A percentile compares a stretch with the other conserved stretches of the same genome.
Conservation (phyloP, 306 rosid species). For the Bauhinia variegata region DNA sequence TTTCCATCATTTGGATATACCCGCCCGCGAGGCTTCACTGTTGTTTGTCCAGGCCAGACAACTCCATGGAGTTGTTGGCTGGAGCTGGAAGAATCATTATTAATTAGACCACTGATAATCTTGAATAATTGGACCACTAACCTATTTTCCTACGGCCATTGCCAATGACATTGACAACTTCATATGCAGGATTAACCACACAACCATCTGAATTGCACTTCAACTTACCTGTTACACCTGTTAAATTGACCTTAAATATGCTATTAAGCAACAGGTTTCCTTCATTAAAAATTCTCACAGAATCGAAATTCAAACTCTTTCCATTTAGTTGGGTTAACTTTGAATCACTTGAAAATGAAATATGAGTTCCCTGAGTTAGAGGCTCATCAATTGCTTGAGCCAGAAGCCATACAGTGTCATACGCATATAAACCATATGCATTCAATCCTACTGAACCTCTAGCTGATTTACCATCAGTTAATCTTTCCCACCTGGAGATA, state of each 20-base stretch:
- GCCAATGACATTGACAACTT: constrained; percentile 59
- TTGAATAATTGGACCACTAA: constrained; percentile 67
- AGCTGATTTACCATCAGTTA: constrained; percentile 41
- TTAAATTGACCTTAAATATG: constrained; percentile 49
- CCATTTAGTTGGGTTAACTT: constrained; percentile 22
- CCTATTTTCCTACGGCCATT: constrained; percentile 52
- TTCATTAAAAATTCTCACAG: constrained; percentile 53
- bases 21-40: constrained; percentile 63
- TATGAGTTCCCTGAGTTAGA: constrained; percentile 51
- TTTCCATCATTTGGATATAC: constrained; percentile 62
- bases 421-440: constrained; percentile 53
- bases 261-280: constrained; percentile 45
- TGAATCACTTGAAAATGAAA: constrained; percentile 56
- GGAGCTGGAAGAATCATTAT: constrained; percentile 34
- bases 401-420: constrained; percentile 67
- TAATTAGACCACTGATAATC: constrained; percentile 44
- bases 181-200: constrained; percentile 55
- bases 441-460: constrained; percentile 44
- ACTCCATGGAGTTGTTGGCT: constrained; percentile 37
- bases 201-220: constrained; percentile 43
- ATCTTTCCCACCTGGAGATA: constrained; percentile 57
- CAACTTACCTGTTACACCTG: constrained; percentile 53
- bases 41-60: constrained; percentile 64
- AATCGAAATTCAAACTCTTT: constrained; percentile 41
- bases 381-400: constrained; percentile 56